A percentile compares a stretch with the other conserved stretches of the same genome.
Conservation (phyloP, 2,329 filamentous ascomycete species). For the Phialophora tarda region DNA sequence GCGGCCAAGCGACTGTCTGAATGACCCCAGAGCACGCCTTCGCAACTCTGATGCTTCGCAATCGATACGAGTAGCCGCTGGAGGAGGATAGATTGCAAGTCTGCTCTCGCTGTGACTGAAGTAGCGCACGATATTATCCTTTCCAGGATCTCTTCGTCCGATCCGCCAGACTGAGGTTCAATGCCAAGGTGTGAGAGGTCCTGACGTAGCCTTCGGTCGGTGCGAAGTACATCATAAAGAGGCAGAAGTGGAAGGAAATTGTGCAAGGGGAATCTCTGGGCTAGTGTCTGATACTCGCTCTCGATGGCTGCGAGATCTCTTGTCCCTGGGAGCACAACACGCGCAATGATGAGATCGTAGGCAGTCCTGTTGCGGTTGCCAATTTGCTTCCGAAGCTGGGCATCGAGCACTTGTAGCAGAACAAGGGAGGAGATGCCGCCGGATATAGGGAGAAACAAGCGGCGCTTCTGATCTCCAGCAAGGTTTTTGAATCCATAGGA, state of each 20-base stretch:
- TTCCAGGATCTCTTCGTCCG: slow-evolving; percentile 57
- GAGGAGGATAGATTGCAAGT: slow-evolving; percentile 73
- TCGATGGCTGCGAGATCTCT: slow-evolving; percentile 31
- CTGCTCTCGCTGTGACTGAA: slow-evolving; percentile 75
- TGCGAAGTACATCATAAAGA: slow-evolving; percentile 66
- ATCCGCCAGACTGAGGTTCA: slow-evolving; percentile 33
- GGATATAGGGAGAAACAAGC: slow-evolving; percentile 78
- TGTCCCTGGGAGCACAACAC: slow-evolving; percentile 51
- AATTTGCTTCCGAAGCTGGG: slow-evolving; percentile 69
- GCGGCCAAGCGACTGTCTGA: slow-evolving; percentile 88
- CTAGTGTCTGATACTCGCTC: slow-evolving; percentile 56
- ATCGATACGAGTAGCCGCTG: slow-evolving; percentile 72
- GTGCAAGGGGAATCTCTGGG: slow-evolving; percentile 68
- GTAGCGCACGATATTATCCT: slow-evolving; percentile 65
- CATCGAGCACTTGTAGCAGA: slow-evolving; percentile 75
- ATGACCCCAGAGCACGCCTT: slow-evolving; percentile 79
- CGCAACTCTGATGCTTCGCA: slow-evolving; percentile 65
- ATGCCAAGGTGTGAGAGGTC: slow-evolving; percentile 31
- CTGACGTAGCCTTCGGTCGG: slow-evolving; percentile 41
- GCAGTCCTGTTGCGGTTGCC: slow-evolving; percentile 64
- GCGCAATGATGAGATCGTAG: slow-evolving; percentile 63
- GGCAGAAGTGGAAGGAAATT: slow-evolving; percentile 64
- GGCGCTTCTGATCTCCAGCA: slow-evolving; percentile 51
- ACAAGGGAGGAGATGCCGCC: slow-evolving; percentile 80
- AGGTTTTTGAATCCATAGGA: slow-evolving; percentile 60